phyloP scores from a whole-genome alignment of 2,329 filamentous ascomycete species.

The Cordyceps militaris region DNA sequence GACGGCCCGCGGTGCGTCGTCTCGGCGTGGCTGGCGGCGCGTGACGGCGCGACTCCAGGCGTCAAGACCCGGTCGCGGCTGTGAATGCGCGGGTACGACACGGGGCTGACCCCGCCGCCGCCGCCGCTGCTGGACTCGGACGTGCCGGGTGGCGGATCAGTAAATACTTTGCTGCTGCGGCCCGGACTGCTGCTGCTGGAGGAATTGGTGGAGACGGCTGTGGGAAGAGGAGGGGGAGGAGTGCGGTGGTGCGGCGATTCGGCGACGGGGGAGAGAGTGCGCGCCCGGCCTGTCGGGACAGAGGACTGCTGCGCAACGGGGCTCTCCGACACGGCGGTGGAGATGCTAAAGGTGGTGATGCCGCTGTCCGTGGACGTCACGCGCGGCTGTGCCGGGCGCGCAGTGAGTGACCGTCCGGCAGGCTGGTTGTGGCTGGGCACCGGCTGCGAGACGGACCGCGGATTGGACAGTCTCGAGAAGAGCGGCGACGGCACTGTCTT shows the following conservation, averaged over 20 bases:
- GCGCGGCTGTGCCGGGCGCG: slow-evolving; percentile 14
- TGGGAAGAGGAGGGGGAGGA: not conserved
- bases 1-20: too few relatives aligned
- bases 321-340: slow-evolving; percentile 18
- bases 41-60: slow-evolving; percentile 24
- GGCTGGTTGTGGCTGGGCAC: not conserved
- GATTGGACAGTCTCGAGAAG: slow-evolving; percentile 10
- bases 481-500: slow-evolving; percentile 13
- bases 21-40: too few relatives aligned
- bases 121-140: not conserved
- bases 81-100: slow-evolving; percentile 25
- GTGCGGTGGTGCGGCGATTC: slow-evolving; percentile 36
- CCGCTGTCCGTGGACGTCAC: slow-evolving; percentile 26
- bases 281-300: slow-evolving; percentile 14
- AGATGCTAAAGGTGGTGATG: slow-evolving; percentile 26
- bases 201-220: not conserved
- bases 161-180: not conserved
- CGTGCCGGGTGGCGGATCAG: not conserved
- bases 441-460: slow-evolving; percentile 7
- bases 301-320: slow-evolving; percentile 13
- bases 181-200: not conserved
- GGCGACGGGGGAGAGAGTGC: slow-evolving; percentile 40
- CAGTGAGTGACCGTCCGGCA: not conserved
- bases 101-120: not conserved
- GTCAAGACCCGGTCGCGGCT: slow-evolving; percentile 11